Evolutionary conservation across 2,329 filamentous ascomycete genomes (phyloP).

Genomic region (Mollisiaceae sp.): DNA sequence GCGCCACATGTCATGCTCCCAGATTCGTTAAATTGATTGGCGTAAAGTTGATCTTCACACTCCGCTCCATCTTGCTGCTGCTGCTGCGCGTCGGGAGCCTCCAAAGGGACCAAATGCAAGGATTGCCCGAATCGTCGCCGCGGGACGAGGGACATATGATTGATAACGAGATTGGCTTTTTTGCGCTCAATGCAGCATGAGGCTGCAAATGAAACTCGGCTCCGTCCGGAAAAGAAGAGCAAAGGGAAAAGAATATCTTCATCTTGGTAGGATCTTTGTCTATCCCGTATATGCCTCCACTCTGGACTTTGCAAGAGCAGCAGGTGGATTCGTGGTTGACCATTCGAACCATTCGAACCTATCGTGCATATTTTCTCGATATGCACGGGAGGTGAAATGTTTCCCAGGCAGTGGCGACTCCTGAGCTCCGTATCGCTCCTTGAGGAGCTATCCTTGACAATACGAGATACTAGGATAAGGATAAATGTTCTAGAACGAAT

Average conservation of each 20-base stretch:
- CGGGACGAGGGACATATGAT: slow-evolving; percentile 6
- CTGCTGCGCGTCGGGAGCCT: slow-evolving; percentile 13
- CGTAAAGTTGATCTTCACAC: slow-evolving; percentile 20
- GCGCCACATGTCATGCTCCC: slow-evolving; percentile 15
- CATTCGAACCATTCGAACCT: background rate
- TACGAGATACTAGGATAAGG: slow-evolving; percentile 6
- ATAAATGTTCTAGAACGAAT: slow-evolving; percentile 1
- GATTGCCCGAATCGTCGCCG: slow-evolving; percentile 11
- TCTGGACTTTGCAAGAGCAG: background rate
- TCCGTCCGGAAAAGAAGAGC: background rate
- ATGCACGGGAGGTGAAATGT: background rate
- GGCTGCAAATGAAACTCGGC: background rate
- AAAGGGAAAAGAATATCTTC: background rate
- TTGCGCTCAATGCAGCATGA: slow-evolving; percentile 5
- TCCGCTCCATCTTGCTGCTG: slow-evolving; percentile 9
- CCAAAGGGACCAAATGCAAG: slow-evolving; percentile 14
- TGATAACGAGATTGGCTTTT: slow-evolving; percentile 17
- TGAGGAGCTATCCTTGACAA: background rate
- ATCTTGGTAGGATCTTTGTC: slow-evolving; percentile 3
- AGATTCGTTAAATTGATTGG: slow-evolving; percentile 16
- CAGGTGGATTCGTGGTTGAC: background rate
- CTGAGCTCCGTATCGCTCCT: background rate
- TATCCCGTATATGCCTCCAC: background rate
- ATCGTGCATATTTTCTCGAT: slow-evolving; percentile 2
- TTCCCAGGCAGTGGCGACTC: background rate